Percentiles rank a stretch among this genome's conserved stretches.
Conservation (phyloP, 2,329 filamentous ascomycete genomes). For the Sphaerulina vaccinii region DNA sequence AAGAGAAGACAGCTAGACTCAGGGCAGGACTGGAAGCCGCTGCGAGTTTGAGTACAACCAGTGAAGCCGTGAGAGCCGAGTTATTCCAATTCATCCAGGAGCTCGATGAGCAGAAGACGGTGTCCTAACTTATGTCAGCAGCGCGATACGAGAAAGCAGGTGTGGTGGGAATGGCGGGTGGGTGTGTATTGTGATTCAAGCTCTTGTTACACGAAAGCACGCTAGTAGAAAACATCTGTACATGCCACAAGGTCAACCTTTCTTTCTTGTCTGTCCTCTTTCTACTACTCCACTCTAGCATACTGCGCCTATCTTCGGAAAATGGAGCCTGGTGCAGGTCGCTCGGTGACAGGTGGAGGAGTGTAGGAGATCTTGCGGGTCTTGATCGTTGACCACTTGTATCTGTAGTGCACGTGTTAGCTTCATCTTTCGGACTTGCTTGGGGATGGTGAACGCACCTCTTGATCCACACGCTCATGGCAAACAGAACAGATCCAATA, state of each 20-base stretch:
- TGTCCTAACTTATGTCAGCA: no score
- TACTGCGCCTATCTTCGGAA: constrained; percentile 30
- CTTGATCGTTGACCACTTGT: constrained; percentile 98
- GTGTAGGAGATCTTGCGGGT: constrained; percentile 71
- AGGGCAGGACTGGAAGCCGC: no score
- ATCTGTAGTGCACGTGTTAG: constrained; percentile 49
- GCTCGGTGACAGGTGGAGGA: constrained; percentile 19
- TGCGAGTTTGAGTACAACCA: no score
- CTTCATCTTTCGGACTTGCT: background rate
- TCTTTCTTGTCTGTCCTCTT: constrained; percentile 17
- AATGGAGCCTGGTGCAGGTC: constrained; percentile 25
- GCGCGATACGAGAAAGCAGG: no score
- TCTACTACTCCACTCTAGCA: constrained; percentile 4
- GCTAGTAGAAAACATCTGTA: constrained; percentile 30
- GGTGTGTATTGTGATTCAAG: constrained; percentile 15
- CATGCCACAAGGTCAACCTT: no score
- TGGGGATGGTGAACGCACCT: constrained; percentile 49
- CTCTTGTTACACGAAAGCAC: constrained; percentile 29
- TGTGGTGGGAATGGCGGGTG: no score
- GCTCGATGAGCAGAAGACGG: no score
- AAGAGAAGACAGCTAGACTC: no score
- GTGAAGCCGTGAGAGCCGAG: no score
- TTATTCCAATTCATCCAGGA: no score
- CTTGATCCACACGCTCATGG: constrained; percentile 95
- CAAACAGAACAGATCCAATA: constrained; percentile 74